A percentile compares a stretch with the other conserved stretches of the same genome.
Evolutionary conservation across 805 yeast species (phyloP).

Genomic region (Suhomyces faveliae): DNA sequence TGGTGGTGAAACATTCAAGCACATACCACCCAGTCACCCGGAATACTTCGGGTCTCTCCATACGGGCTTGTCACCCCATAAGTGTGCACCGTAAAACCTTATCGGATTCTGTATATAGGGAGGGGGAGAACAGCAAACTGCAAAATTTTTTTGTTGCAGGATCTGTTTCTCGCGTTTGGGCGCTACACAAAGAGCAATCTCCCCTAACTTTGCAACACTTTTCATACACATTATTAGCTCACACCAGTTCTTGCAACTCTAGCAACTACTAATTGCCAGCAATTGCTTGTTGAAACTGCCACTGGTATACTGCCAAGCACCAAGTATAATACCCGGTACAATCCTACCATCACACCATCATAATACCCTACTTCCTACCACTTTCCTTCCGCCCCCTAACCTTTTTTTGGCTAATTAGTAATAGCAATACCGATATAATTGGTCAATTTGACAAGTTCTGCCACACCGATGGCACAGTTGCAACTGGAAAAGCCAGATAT

Average conservation of each 20-base stretch:
- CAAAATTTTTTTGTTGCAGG: not conserved
- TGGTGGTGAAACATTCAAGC: no score
- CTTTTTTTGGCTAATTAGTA: not conserved
- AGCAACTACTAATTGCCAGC: not conserved
- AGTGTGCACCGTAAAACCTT: no score
- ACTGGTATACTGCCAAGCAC: not conserved
- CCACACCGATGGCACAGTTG: not conserved
- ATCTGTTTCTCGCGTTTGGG: not conserved
- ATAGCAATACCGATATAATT: no score
- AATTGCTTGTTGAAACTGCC: not conserved
- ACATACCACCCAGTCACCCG: no score
- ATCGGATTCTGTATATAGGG: no score
- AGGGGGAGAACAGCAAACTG: not conserved
- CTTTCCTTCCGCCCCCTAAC: not conserved
- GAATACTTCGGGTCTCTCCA: no score
- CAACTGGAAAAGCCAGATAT: not conserved
- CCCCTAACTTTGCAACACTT: conserved; percentile 1
- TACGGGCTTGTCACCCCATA: no score
- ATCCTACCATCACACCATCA: not conserved
- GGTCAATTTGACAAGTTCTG: not conserved
- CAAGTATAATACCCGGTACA: not conserved
- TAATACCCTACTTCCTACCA: not conserved
- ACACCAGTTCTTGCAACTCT: not conserved
- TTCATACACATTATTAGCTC: not conserved
- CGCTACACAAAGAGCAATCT: conserved; percentile 1